Conservation (phyloP, 2,329 filamentous ascomycete species). For the Hypocreales sp. region DNA sequence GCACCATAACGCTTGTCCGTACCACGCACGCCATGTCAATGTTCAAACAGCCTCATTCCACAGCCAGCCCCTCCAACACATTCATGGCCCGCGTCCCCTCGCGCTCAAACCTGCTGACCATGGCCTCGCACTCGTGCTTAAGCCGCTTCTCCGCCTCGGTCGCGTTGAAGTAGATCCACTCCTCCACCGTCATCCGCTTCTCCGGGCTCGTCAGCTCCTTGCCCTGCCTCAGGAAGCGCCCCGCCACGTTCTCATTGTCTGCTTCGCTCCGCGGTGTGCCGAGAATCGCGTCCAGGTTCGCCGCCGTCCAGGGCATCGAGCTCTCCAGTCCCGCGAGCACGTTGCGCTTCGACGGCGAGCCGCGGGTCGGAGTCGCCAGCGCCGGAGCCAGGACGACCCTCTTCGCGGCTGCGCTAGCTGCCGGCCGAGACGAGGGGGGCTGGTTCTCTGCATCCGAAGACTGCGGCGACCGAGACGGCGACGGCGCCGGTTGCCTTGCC, state of each 20-base stretch:
- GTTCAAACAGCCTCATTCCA: too few species aligned
- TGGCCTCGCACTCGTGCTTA: conserved; percentile 63
- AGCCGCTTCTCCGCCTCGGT: conserved; percentile 65
- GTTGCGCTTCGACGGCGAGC: conserved; percentile 49
- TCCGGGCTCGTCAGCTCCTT: conserved; percentile 57
- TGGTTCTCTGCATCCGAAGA: conserved; percentile 71
- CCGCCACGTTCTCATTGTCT: conserved; percentile 37
- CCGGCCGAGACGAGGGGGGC: conserved; percentile 51
- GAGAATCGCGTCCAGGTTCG: conserved; percentile 64
- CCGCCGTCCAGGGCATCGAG: conserved; percentile 50
- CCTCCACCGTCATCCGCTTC: conserved; percentile 80
- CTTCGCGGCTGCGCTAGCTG: conserved; percentile 27
- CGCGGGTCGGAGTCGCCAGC: conserved; percentile 29
- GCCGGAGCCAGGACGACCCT: conserved; percentile 29
- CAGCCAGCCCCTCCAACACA: conserved; percentile 57
- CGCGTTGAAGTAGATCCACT: conserved; percentile 81
- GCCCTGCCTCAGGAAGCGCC: conserved; percentile 35
- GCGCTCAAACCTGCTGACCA: conserved; percentile 70
- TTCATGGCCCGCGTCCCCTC: conserved; percentile 68
- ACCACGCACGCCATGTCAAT: too few species aligned
- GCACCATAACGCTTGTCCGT: too few species aligned
- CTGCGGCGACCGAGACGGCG: conserved; percentile 54
- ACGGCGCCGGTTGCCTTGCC: conserved; percentile 36
- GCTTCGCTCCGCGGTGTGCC: conserved; percentile 22
- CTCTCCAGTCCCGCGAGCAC: conserved; percentile 39